Conservation (phyloP, 345 rosid species). For the Moricandia arvensis region DNA sequence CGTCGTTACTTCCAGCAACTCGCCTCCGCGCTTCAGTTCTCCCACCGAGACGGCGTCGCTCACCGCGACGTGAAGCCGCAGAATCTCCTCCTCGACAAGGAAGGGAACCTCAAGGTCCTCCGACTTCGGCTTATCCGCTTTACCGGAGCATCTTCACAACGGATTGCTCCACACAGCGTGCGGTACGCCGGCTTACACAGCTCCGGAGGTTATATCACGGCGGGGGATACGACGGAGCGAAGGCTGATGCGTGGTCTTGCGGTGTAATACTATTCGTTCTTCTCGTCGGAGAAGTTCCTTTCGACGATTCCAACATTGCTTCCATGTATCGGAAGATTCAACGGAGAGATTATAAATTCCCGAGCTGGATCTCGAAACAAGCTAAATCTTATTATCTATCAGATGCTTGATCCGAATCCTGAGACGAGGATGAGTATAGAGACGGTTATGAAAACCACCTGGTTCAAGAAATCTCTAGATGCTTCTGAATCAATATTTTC, state of each 20-base stretch:
- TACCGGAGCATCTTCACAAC: constrained; percentile 1
- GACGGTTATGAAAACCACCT: constrained; percentile 49
- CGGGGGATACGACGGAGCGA: constrained; percentile 32
- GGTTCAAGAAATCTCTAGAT: constrained; percentile 57
- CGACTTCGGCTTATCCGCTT: neutral
- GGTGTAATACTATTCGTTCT: constrained; percentile 38
- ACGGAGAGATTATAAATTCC: constrained; percentile 60
- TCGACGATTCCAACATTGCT: constrained; percentile 58
- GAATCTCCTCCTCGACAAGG: neutral
- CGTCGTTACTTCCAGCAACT: neutral
- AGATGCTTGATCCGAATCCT: constrained; percentile 87
- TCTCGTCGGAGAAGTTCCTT: constrained; percentile 61
- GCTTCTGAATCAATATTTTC: constrained; percentile 12
- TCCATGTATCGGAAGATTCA: constrained; percentile 65
- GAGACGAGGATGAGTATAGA: constrained; percentile 63
- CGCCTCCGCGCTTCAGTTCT: neutral
- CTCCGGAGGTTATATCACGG: constrained; percentile 71
- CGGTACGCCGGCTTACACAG: constrained; percentile 76
- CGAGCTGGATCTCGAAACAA: constrained; percentile 58
- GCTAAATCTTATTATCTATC: constrained; percentile 54
- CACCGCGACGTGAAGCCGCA: constrained; percentile 4
- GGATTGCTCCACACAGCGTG: constrained; percentile 86
- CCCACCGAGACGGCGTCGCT: neutral
- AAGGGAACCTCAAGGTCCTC: neutral
- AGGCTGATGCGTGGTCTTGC: neutral